Evolutionary conservation across 2,329 filamentous ascomycete species (phyloP), one percentile per base, ranked within the genome.

Genomic region (Cryphonectria naterciae): DNA sequence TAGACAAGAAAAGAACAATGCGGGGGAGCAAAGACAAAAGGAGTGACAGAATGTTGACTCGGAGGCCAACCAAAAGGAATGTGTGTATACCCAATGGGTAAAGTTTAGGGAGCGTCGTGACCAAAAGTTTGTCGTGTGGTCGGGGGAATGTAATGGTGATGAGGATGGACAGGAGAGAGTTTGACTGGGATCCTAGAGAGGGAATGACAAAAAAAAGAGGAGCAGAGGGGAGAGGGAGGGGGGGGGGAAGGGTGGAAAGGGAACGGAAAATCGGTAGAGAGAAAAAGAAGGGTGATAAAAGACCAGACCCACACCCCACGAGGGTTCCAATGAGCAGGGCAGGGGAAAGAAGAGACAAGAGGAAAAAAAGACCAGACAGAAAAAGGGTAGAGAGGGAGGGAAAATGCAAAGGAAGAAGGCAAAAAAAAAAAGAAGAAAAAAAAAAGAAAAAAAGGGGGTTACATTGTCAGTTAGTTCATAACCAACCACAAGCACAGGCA

Each of bases 111-210:
- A 65, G 28, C 63, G 63, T 65, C 43, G 25, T 52, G 63, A 65
- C 63, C 63, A 52, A 41, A 11, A 49, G 22, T 49, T 4, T 8
- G 46, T 49, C 1, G 15, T 32, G 39, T 32, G 25, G 63, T 32
- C 43, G 25, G 63, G 63, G 63, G 28, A 49, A 35, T 15, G 63
- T 65, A 17, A 13, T 65, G 43, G 28, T 49, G 63, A 65, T 65
- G 63, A 65, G 63, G 63, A 65, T 65, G 43, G 63, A 65, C 63
- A 65, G 63, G 63, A 65, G 62, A 64, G 43, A 49, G 28, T 32
- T n/a, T 43, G n/a, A 43, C 46, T 22, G 2, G 35, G 58, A 39
- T 35, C 58, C 35, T 11, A 22, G 58, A n/a, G 58, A 61, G 58
- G 58, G 22, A 37, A 22, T 19, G 43, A 37, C 63, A 32, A 28